Evolutionary conservation across 2,329 filamentous ascomycete species (phyloP), one percentile per base, ranked within the genome.

Genomic region (Alternaria ventricosa): DNA sequence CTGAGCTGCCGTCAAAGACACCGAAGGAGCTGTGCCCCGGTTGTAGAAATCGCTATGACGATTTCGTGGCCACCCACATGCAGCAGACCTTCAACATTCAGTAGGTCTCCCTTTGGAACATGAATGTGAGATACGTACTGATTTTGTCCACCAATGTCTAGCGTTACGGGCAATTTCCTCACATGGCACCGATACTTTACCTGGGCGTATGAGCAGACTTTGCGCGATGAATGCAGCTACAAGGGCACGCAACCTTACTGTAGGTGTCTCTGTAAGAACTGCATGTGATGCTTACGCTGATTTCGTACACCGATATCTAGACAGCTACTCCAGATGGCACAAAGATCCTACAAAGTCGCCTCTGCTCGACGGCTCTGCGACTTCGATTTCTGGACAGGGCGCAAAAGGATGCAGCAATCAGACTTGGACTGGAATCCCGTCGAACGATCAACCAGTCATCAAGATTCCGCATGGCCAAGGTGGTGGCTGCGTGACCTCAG

Each of bases 281-380:
- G 36, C 36, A 41, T 41, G 36, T 41, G 36, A 41, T 18, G 36
- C 36, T 18, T 41, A 41, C 36, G 36, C 36, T 41, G 36, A 41
- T 41, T 41, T 41, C 36, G 36, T 41, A 41, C 36, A 41, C 36
- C 36, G 0, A 41, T 18, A 41, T 18, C 15, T 41, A 41, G 36
- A 72, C 57, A 74, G 73, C 55, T 75, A 69, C 68, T 63, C 72
- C 4, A 61, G 65, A 20, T 74, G 69, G 67, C 61, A 70, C 5
- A 61, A 69, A 18, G 66, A 74, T 49, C 74, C 73, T 6, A 43
- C 51, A 65, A 79, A 82, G 60, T 86, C 85, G 4, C 83, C 85
- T 22, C 71, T 87, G 43, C 88, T 88, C 64, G 85, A 87, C 67
- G 86, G 87, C 45, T 84, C 82, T 63, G 82, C 80, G 28, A 84